Evolutionary conservation across 139 green algal genomes (phyloP).

Genomic region (Chlamydomonas incerta): DNA sequence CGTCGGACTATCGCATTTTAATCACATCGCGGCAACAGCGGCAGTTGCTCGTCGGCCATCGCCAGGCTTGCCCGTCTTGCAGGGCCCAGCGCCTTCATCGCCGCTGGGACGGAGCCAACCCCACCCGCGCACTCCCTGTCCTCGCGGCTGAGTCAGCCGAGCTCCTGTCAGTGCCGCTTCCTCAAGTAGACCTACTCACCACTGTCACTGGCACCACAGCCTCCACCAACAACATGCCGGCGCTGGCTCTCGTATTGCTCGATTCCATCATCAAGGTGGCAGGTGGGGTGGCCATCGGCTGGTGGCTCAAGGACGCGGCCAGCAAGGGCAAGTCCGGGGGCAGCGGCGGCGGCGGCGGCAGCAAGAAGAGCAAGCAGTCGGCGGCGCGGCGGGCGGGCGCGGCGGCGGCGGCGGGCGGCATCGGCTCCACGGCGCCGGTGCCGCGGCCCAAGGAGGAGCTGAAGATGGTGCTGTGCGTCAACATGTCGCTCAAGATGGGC

Average conservation of each 20-base stretch:
- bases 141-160: too few species aligned
- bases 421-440: conserved; percentile 1
- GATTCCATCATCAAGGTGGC: conserved; percentile 52
- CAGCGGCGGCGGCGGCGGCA: background rate
- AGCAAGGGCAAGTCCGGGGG: background rate
- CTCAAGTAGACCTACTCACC: background rate
- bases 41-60: too few species aligned
- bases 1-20: too few species aligned
- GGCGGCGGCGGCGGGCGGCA: background rate
- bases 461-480: conserved; percentile 75
- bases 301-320: conserved; percentile 12
- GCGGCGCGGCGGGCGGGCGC: background rate
- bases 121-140: too few species aligned
- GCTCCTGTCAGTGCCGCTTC: too few species aligned
- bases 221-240: background rate
- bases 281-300: conserved; percentile 43
- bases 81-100: too few species aligned
- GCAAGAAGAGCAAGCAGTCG: background rate
- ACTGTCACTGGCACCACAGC: background rate
- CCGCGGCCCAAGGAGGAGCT: conserved; percentile 58
- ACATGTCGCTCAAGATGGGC: conserved; percentile 79
- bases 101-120: too few species aligned
- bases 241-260: conserved; percentile 5
- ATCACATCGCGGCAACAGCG: too few species aligned
- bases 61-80: too few species aligned